phyloP scores from a whole-genome alignment of 352 stramenopile species.

The Aphanomyces stellatus region DNA sequence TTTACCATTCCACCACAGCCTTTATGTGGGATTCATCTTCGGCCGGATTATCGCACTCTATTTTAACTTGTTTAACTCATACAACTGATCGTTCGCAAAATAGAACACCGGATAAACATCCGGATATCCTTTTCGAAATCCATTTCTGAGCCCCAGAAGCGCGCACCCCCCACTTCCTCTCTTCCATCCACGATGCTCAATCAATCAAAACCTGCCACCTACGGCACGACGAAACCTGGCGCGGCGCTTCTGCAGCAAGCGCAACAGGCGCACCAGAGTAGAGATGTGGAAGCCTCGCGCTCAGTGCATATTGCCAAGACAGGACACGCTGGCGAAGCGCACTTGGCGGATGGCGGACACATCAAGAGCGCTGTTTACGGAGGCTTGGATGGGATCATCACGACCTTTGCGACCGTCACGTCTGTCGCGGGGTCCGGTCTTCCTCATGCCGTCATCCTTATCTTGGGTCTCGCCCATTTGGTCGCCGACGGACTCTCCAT shows the following conservation, averaged over 20 bases:
- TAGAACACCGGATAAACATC: neutral
- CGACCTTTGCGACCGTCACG: slow-evolving; percentile 93
- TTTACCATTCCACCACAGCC: no score
- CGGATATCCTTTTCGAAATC: neutral
- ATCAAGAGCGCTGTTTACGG: slow-evolving; percentile 91
- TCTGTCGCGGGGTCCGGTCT: slow-evolving; percentile 87
- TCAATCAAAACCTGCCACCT: neutral
- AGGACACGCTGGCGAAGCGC: slow-evolving; percentile 57
- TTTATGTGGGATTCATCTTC: no score
- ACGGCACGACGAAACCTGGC: neutral
- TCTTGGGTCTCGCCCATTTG: slow-evolving; percentile 92
- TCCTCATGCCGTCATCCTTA: slow-evolving; percentile 87
- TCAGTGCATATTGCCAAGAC: slow-evolving; percentile 14
- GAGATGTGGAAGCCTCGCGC: slow-evolving; percentile 11
- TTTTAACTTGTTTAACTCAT: no score
- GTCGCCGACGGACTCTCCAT: slow-evolving; percentile 93
- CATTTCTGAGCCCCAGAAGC: neutral
- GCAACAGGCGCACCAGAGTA: neutral
- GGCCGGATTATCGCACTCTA: no score
- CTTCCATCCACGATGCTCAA: neutral
- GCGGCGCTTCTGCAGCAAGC: slow-evolving; percentile 5
- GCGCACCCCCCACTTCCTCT: neutral
- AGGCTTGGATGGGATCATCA: slow-evolving; percentile 95
- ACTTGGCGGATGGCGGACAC: slow-evolving; percentile 57
- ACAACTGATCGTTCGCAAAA: no score